phyloP scores from a whole-genome alignment of 192 early-diverging fungal species.

The Coemansia sp. region DNA sequence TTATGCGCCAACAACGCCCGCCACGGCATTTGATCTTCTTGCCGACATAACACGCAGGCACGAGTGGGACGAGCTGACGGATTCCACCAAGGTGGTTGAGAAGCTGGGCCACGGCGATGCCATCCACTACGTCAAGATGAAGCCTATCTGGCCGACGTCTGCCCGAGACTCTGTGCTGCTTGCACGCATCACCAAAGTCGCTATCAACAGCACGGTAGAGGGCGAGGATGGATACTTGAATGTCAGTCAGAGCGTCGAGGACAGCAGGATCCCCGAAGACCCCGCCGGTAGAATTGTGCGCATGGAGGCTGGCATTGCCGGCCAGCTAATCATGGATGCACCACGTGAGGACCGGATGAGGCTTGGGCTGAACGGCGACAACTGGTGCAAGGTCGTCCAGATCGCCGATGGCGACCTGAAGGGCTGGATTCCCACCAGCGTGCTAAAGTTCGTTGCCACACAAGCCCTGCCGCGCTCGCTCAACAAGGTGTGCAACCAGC shows the following conservation, averaged over 20 bases:
- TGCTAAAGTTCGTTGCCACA: slow-evolving; percentile 57
- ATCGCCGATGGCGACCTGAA: slow-evolving; percentile 55
- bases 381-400: slow-evolving; percentile 50
- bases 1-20: slow-evolving; percentile 35
- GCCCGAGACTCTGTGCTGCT: slow-evolving; percentile 53
- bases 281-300: slow-evolving; percentile 43
- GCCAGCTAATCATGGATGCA: slow-evolving; percentile 40
- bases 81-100: slow-evolving; percentile 39
- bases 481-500: slow-evolving; percentile 48
- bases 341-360: slow-evolving; percentile 12
- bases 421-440: slow-evolving; percentile 56
- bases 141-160: slow-evolving; percentile 55
- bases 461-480: slow-evolving; percentile 57
- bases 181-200: slow-evolving; percentile 31
- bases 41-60: slow-evolving; percentile 41
- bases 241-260: slow-evolving; percentile 48
- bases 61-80: slow-evolving; percentile 56
- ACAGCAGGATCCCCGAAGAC: slow-evolving; percentile 33
- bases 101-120: slow-evolving; percentile 29
- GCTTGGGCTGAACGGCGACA: slow-evolving; percentile 22
- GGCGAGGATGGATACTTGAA: slow-evolving; percentile 30
- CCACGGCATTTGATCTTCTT: slow-evolving; percentile 50
- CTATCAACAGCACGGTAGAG: neutral
- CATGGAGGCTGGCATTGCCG: slow-evolving; percentile 56
- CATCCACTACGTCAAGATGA: slow-evolving; percentile 54